These are phyloP conservation scores for Kluyveromyces aestuarii DNA, from an alignment of 805 yeast species.

Conservation along the genomic window DNA sequence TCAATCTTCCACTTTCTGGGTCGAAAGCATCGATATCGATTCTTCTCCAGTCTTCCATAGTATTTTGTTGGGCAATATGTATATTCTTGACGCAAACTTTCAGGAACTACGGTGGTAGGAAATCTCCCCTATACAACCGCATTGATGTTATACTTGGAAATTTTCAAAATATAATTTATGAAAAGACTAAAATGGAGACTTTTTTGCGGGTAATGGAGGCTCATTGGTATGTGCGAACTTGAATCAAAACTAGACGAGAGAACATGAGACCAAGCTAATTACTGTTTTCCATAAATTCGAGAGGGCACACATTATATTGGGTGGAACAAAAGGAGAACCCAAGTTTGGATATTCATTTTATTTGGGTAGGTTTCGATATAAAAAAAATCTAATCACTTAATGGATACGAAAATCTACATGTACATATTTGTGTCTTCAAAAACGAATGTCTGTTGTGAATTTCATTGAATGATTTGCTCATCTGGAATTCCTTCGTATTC, in stretches of 20 bases:
- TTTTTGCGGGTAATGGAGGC: not conserved
- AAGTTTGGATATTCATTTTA: not conserved
- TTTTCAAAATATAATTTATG: not conserved
- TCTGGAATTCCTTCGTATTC: constrained; percentile 94
- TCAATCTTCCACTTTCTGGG: constrained; percentile 60
- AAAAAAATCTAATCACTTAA: not conserved
- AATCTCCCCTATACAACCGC: not conserved
- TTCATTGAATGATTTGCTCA: constrained; percentile 36
- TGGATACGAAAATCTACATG: not conserved
- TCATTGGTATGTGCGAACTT: no score
- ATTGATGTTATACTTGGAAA: no score
- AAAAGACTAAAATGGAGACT: not conserved
- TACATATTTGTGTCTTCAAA: not conserved
- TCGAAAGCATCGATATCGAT: constrained; percentile 89
- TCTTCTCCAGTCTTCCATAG: constrained; percentile 81
- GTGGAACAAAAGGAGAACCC: not conserved
- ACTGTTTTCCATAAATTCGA: not conserved
- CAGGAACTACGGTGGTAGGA: not conserved
- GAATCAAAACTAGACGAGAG: no score
- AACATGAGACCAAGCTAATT: no score
- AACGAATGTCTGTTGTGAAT: not conserved
- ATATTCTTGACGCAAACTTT: not conserved
- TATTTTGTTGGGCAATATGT: not conserved
- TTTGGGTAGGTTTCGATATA: not conserved
- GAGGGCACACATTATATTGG: not conserved